Percentiles rank a stretch among this genome's conserved stretches.
Evolutionary conservation across 495 filamentous ascomycete genomes (phyloP).

Genomic region (Hyaloscypha hepaticicola): DNA sequence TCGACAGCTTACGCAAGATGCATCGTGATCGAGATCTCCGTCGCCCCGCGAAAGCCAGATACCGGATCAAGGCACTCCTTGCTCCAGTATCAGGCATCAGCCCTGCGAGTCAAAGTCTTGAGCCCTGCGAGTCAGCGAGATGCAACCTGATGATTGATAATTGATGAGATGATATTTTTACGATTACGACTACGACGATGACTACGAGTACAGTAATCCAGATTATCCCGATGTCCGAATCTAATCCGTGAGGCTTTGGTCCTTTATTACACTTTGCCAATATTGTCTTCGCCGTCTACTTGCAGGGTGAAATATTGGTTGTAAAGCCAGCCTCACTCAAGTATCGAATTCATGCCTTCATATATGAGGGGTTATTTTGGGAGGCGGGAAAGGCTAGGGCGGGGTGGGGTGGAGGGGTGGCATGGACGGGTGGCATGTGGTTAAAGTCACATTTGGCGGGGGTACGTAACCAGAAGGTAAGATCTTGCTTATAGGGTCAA

Average conservation of each 20-base stretch:
- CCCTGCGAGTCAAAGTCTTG: no score
- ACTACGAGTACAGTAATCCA: neutral
- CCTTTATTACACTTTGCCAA: neutral
- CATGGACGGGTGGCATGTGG: neutral
- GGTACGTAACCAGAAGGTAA: no score
- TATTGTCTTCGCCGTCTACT: neutral
- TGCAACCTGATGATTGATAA: neutral
- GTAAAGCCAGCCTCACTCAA: no score
- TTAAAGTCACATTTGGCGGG: neutral
- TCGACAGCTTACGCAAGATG: neutral
- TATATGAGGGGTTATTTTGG: neutral
- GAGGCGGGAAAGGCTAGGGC: neutral
- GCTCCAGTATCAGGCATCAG: neutral
- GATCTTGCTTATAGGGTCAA: no score
- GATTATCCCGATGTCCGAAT: neutral
- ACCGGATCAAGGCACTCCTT: neutral
- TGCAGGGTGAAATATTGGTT: neutral
- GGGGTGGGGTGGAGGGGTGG: neutral
- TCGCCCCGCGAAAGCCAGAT: neutral
- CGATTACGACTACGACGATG: no score
- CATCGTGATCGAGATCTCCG: neutral
- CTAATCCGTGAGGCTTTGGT: neutral
- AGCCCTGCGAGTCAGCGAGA: neutral
- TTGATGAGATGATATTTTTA: no score
- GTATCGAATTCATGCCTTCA: neutral